Conservation (phyloP, 495 filamentous ascomycete species). For the Glonium stellatum region DNA sequence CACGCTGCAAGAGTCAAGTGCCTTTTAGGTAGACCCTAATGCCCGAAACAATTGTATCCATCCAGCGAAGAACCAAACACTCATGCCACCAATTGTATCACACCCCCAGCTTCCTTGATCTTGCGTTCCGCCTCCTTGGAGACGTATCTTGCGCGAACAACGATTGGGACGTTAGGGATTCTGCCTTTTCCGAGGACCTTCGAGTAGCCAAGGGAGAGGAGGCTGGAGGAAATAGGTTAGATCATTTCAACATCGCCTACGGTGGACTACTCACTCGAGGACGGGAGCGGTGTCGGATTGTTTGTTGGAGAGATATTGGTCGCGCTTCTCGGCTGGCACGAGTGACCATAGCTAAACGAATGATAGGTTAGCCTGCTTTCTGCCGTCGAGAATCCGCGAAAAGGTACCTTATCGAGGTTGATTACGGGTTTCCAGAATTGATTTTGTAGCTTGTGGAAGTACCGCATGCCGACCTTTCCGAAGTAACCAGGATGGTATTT, state of each 20-base stretch:
- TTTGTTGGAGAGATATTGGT: conserved; percentile 67
- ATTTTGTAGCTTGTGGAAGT: conserved; percentile 87
- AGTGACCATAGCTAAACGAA: conserved; percentile 61
- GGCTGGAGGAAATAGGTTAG: conserved; percentile 29
- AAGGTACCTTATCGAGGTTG: conserved; percentile 69
- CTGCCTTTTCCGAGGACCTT: conserved; percentile 93
- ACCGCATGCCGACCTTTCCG: conserved; percentile 90
- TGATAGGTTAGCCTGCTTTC: too few relatives aligned
- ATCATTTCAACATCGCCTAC: too few relatives aligned
- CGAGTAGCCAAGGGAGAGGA: conserved; percentile 83
- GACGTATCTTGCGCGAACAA: conserved; percentile 83
- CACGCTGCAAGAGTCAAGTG: conserved; percentile 31
- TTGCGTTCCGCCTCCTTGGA: conserved; percentile 85
- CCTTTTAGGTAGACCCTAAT: conserved; percentile 12
- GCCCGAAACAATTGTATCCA: conserved; percentile 5
- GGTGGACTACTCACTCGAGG: conserved; percentile 48
- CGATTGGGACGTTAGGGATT: conserved; percentile 74
- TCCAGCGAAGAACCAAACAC: not conserved
- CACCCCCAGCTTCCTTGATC: conserved; percentile 88
- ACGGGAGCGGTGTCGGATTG: conserved; percentile 80
- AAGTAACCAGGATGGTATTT: conserved; percentile 97
- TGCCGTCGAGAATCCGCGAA: too few relatives aligned
- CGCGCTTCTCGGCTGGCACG: conserved; percentile 72
- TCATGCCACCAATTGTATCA: conserved; percentile 88
- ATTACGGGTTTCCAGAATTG: conserved; percentile 74